Base-by-base conservation (phyloP, 2,329 filamentous ascomycete species). In the Penicillium capsulatum region DNA sequence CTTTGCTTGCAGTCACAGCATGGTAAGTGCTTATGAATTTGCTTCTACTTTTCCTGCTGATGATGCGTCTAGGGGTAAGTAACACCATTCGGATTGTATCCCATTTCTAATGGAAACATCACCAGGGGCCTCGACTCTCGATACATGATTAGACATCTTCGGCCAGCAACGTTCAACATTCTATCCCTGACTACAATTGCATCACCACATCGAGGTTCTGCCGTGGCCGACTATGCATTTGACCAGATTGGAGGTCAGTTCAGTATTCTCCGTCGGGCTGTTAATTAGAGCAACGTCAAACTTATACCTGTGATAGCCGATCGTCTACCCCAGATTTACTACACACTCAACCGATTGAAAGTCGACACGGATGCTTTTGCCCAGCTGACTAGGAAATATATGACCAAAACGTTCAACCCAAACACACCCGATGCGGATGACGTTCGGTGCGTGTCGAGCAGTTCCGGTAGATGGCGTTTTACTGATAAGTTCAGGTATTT, bases 81-180 rank as follows among this genome's bases (percentile, higher is more conserved):
- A 45, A 34, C 26, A 11, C 9, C 11, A 4, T 14, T 6, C 10
- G n/a, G 11, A n/a, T n/a, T 14, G 6, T 14, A 14, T n/a, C 7
- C 28, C 4, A 7, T 29, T 13, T 38, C 41, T 52, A 47, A 48
- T 35, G 9, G 4, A 16, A 16, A 22, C 15, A 24, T n/a, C 8
- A 5, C 16, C 35, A 80, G 79, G 38, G 79, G 79, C 7, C 72
- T 83, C 35, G 79, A 83, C 56, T 72, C 79, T 20, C 70, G 79
- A 42, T 80, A 80, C 51, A 80, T 83, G 76, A 79, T 83, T 50
- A 80, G 75, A 43, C 70, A 65, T 29, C 62, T 82, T 15, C 69
- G 71, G 34, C 77, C 77, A 7, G 65, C 67, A 3, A 77, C 81
- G 35, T 86, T 95, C 49, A 87, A 86, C 58, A 85, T 95, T 43